A percentile compares a stretch with the other conserved stretches of the same genome.
Evolutionary conservation across 2,329 filamentous ascomycete species (phyloP).

Genomic region (Claviceps cyperi): DNA sequence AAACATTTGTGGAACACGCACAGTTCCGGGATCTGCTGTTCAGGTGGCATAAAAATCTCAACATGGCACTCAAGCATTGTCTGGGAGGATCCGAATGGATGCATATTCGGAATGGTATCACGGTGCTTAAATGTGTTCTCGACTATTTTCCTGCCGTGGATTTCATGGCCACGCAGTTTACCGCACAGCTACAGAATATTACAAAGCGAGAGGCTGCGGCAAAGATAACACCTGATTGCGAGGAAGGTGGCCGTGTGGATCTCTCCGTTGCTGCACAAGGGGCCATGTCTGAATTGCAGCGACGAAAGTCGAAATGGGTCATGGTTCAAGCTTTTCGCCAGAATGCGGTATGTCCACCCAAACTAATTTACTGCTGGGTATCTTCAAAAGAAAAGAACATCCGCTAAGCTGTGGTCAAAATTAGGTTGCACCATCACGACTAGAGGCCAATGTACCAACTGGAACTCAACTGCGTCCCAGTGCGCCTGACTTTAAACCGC

Average conservation of each 20-base stretch:
- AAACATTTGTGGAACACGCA: conserved; percentile 64
- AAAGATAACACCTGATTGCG: conserved; percentile 31
- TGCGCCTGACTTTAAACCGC: conserved; percentile 51
- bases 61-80: conserved; percentile 66
- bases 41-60: conserved; percentile 80
- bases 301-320: conserved; percentile 53
- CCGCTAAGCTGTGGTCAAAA: conserved; percentile 1
- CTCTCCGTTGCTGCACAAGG: conserved; percentile 60
- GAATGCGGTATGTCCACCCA: conserved; percentile 36
- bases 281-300: conserved; percentile 54
- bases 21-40: conserved; percentile 75
- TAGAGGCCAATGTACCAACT: conserved; percentile 16
- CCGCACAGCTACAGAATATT: conserved; percentile 50
- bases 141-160: conserved; percentile 80
- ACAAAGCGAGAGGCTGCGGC: conserved; percentile 42
- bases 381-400: background rate
- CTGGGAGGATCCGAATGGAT: conserved; percentile 81
- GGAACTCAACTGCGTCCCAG: conserved; percentile 37
- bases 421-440: conserved; percentile 16
- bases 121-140: conserved; percentile 66
- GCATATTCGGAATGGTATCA: conserved; percentile 93
- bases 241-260: conserved; percentile 52
- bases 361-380: background rate
- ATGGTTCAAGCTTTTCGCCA: conserved; percentile 59
- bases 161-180: conserved; percentile 63